phyloP scores from a whole-genome alignment of 2,329 filamentous ascomycete species.

The Colletotrichum sp. region DNA sequence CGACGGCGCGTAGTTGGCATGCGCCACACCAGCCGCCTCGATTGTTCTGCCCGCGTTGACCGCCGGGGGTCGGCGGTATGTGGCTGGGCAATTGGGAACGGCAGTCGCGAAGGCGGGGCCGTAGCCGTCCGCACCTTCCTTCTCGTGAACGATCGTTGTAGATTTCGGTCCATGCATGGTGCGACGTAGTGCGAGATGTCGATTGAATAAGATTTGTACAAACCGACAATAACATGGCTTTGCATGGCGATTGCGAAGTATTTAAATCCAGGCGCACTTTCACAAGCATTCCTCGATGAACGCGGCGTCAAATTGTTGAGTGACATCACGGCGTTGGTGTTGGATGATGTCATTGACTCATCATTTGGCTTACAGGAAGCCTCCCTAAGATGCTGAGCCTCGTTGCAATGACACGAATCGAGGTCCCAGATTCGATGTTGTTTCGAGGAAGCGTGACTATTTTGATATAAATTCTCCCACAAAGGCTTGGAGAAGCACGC shows the following conservation, averaged over 20 bases:
- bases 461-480: background rate
- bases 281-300: background rate
- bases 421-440: rapidly evolving
- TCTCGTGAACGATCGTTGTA: background rate
- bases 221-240: background rate
- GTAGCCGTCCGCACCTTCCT: background rate
- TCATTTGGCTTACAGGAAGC: background rate
- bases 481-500: background rate
- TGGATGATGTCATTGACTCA: background rate
- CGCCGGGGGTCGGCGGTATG: background rate
- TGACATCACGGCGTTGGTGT: background rate
- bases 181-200: background rate
- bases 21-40: background rate
- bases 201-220: background rate
- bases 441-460: background rate
- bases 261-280: background rate
- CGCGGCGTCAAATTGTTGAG: background rate
- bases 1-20: slow-evolving; percentile 2
- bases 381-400: background rate
- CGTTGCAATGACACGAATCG: too few relatives aligned
- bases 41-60: background rate
- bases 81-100: background rate
- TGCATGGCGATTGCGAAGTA: background rate
- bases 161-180: background rate
- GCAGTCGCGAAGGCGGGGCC: background rate